Evolutionary conservation across 2,329 filamentous ascomycete species (phyloP).

Genomic region (Aspergillus fructus): DNA sequence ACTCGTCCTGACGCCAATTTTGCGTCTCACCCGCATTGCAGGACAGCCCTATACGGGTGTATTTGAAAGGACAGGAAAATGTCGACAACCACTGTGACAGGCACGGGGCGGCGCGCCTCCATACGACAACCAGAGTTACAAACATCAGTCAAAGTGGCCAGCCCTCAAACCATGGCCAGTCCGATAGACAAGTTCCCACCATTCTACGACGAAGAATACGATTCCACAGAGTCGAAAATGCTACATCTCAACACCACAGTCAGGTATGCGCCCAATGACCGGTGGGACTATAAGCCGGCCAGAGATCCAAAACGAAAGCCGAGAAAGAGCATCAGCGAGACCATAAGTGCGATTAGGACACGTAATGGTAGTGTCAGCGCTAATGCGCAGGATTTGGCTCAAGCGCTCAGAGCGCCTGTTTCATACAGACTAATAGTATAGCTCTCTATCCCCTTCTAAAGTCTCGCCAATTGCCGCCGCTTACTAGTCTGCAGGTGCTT

Average conservation of each 20-base stretch:
- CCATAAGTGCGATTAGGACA: slow-evolving; percentile 77
- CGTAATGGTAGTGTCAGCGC: slow-evolving; percentile 84
- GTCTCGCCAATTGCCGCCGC: slow-evolving; percentile 7
- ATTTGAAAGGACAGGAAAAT: slow-evolving; percentile 24
- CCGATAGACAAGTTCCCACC: slow-evolving; percentile 46
- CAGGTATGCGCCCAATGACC: slow-evolving; percentile 44
- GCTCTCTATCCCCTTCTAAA: slow-evolving; percentile 12
- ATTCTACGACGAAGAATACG: slow-evolving; percentile 39
- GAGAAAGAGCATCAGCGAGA: slow-evolving; percentile 86
- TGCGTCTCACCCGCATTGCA: neutral
- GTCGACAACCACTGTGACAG: slow-evolving; percentile 42
- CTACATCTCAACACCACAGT: slow-evolving; percentile 25
- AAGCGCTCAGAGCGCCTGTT: slow-evolving; percentile 84
- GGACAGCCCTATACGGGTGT: neutral
- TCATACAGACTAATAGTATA: slow-evolving; percentile 84
- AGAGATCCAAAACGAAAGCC: slow-evolving; percentile 57
- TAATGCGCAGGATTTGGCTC: slow-evolving; percentile 90
- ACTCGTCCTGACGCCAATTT: neutral
- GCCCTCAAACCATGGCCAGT: slow-evolving; percentile 32
- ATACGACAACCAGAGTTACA: slow-evolving; percentile 37
- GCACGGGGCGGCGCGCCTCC: slow-evolving; percentile 40
- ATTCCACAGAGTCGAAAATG: slow-evolving; percentile 27
- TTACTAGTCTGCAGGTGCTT: slow-evolving; percentile 61
- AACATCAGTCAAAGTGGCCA: slow-evolving; percentile 27
- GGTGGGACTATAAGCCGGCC: slow-evolving; percentile 55